These are phyloP conservation scores for Moricandia moricandioides DNA, from an alignment of 345 rosid genomes.

Conservation along the genomic window DNA sequence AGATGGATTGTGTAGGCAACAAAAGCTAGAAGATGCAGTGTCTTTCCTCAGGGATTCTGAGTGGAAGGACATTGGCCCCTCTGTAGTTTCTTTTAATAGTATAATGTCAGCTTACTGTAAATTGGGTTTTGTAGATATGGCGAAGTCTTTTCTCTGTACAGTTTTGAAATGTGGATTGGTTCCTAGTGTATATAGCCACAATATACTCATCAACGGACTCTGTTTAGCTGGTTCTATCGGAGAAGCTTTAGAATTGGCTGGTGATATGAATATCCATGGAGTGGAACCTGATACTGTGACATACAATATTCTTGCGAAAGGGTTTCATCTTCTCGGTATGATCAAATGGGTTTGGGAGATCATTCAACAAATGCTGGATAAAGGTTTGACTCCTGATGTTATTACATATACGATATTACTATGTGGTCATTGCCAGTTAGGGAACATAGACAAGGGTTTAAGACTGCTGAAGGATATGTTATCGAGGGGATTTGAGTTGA, in stretches of 20 bases:
- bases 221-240: constrained; percentile 64
- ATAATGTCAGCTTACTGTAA: constrained; percentile 67
- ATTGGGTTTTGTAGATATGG: constrained; percentile 61
- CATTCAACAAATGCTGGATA: constrained; percentile 45
- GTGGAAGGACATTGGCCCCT: constrained; percentile 49
- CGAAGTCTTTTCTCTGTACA: constrained; percentile 65
- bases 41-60: constrained; percentile 46
- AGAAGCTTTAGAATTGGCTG: constrained; percentile 58
- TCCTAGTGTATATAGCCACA: constrained; percentile 69
- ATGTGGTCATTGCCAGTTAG: constrained; percentile 58
- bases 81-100: constrained; percentile 66
- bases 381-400: constrained; percentile 57
- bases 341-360: constrained; percentile 49
- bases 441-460: constrained; percentile 55
- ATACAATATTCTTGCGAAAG: constrained; percentile 62
- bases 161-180: constrained; percentile 68
- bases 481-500: constrained; percentile 49
- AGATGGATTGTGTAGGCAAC: constrained; percentile 67
- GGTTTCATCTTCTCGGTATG: constrained; percentile 52
- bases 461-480: constrained; percentile 54
- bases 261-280: constrained; percentile 61
- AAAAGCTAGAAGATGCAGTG: constrained; percentile 59
- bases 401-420: constrained; percentile 54
- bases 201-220: constrained; percentile 75
- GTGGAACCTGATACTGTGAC: constrained; percentile 72